Percentiles rank a stretch among this genome's conserved stretches.
Evolutionary conservation across 352 stramenopile species (phyloP).

Genomic region (Pythium myriotylum): DNA sequence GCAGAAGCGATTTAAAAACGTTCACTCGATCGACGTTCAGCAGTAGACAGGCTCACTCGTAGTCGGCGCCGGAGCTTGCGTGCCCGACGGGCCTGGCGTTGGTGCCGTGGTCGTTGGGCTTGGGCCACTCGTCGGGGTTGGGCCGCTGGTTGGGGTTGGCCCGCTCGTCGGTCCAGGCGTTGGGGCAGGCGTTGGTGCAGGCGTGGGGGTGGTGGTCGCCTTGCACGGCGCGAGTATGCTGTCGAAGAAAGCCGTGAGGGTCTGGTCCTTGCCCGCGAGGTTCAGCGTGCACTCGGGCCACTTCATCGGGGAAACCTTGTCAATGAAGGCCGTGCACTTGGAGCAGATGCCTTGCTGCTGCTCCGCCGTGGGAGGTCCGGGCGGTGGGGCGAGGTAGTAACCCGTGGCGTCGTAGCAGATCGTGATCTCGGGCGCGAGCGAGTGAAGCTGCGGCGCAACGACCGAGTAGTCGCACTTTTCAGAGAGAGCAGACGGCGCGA

Average conservation of each 20-base stretch:
- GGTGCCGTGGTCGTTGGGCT: neutral
- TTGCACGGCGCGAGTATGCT: constrained; percentile 11
- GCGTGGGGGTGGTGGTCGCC: neutral
- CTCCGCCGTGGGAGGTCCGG: constrained; percentile 4
- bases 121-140: too few species aligned
- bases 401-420: constrained; percentile 14
- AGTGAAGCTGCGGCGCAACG: constrained; percentile 23
- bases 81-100: neutral
- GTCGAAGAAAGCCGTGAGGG: constrained; percentile 20
- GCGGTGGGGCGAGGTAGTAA: constrained; percentile 16
- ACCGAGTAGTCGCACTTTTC: constrained; percentile 24
- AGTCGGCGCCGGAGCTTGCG: neutral
- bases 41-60: neutral
- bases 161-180: neutral
- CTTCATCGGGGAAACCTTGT: constrained; percentile 13
- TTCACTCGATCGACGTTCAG: neutral
- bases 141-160: neutral
- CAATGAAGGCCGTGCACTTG: constrained; percentile 16
- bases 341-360: constrained; percentile 18
- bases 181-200: neutral
- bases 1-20: neutral
- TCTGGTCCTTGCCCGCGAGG: constrained; percentile 20
- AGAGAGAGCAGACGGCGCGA: neutral
- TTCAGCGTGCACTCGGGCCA: constrained; percentile 20
- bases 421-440: constrained; percentile 13